These are phyloP conservation scores for Populus euphratica DNA, from an alignment of 345 rosid genomes.

Conservation along the genomic window DNA sequence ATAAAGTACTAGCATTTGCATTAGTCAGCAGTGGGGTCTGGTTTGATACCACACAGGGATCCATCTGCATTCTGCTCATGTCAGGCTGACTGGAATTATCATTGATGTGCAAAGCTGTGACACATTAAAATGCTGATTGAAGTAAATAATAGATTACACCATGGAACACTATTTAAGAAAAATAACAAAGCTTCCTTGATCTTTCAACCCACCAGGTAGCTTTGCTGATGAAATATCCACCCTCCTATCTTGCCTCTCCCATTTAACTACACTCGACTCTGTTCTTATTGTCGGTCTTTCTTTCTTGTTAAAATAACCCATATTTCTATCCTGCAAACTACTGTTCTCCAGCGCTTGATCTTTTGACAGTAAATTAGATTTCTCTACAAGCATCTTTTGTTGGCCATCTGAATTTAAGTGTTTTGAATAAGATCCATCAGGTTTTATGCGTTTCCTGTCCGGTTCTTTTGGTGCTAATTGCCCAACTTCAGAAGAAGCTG, in stretches of 20 bases:
- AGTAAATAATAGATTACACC: conserved; percentile 1
- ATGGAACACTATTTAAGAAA: conserved; percentile 5
- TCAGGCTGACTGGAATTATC: conserved; percentile 32
- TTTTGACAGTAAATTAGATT: conserved; percentile 29
- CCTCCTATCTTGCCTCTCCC: conserved; percentile 35
- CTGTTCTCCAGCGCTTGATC: conserved; percentile 25
- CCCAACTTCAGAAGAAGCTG: conserved; percentile 36
- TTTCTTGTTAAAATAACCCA: conserved; percentile 27
- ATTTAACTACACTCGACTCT: conserved; percentile 31
- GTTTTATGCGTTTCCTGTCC: conserved; percentile 64
- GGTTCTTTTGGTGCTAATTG: conserved; percentile 47
- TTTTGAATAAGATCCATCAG: conserved; percentile 32
- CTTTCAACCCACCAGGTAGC: conserved; percentile 21
- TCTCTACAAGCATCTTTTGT: conserved; percentile 26
- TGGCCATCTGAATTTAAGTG: conserved; percentile 31
- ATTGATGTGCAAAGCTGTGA: conserved; percentile 47
- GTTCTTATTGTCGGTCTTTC: conserved; percentile 27
- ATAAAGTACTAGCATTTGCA: conserved; percentile 26
- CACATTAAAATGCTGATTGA: conserved; percentile 11
- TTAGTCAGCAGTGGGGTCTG: conserved; percentile 30
- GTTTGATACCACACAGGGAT: conserved; percentile 26
- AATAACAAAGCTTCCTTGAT: conserved; percentile 23
- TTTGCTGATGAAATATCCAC: conserved; percentile 33
- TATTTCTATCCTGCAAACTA: conserved; percentile 18
- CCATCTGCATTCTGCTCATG: conserved; percentile 34